Conservation (phyloP, 2,329 filamentous ascomycete genomes). For the Arthrobotrys sinensis region DNA sequence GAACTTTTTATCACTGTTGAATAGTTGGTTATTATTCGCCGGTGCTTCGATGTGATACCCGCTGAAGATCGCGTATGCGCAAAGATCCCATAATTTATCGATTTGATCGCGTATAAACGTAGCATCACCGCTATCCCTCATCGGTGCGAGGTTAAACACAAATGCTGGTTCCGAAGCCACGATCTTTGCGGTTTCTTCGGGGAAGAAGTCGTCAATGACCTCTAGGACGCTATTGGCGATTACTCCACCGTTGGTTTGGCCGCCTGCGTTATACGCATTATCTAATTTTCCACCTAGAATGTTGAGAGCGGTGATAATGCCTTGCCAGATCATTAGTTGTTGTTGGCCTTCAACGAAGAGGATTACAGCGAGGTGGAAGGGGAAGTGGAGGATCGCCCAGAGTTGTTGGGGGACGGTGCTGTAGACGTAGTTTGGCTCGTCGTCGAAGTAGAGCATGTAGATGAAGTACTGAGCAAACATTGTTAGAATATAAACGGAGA, state of each 20-base stretch:
- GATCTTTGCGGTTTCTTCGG: conserved; percentile 44
- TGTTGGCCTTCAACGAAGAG: conserved; percentile 77
- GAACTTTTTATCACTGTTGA: conserved; percentile 42
- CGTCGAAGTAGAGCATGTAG: conserved; percentile 76
- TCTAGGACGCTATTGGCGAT: conserved; percentile 65
- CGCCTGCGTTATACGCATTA: conserved; percentile 67
- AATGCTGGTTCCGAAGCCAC: conserved; percentile 48
- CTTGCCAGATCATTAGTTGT: conserved; percentile 72
- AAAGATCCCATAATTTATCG: conserved; percentile 62
- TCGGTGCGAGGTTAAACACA: conserved; percentile 47
- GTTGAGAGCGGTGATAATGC: conserved; percentile 69
- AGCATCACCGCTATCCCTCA: conserved; percentile 50
- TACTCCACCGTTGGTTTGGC: conserved; percentile 65
- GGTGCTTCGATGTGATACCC: conserved; percentile 63
- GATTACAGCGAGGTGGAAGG: conserved; percentile 76
- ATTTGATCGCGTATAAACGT: conserved; percentile 65
- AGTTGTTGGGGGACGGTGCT: conserved; percentile 74
- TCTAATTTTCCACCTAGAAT: conserved; percentile 67
- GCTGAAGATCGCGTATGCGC: conserved; percentile 60
- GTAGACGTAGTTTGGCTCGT: conserved; percentile 70
- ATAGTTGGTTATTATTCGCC: conserved; percentile 23
- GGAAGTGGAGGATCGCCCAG: conserved; percentile 75
- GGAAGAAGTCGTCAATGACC: conserved; percentile 53
- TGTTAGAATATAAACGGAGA: background rate
- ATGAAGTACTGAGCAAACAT: conserved; percentile 69